Evolutionary conservation across 495 filamentous ascomycete genomes (phyloP), one percentile per base, ranked within the genome.

Genomic region (Letharia columbiana): DNA sequence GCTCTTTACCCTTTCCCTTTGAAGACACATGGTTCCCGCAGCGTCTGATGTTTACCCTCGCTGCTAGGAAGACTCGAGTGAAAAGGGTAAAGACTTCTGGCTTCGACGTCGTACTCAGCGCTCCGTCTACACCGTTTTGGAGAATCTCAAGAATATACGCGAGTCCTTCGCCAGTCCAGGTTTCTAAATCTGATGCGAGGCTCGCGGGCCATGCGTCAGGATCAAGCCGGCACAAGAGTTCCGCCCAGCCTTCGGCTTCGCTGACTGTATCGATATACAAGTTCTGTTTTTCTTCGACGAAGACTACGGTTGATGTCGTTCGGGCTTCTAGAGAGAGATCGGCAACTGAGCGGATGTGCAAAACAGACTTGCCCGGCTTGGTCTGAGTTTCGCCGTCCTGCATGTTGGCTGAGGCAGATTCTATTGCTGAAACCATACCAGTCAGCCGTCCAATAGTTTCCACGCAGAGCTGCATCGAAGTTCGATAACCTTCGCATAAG

Each of bases 281-380:
- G 66, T 98, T 98, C 68, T 93, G 91, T 70, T 94, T 91, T 76
- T 98, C 94, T 69, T 89, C 81, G 18, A 84, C 86, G 71, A 98
- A 98, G 0, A 98, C 77, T 3, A 88, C 81, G 40, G 83, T 86
- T 70, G 90, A 86, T 59, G 87, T 85, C 60, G 82, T 80, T 52
- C 82, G 71, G 33, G 83, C 81, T 33, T 80, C 70, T 0, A 71
- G 67, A 18, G 92, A 72, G 23, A 79, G 75, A 0, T 73, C 69
- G 5, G 75, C 74, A 0, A 89, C 81, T 0, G 82, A 67, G 18
- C 68, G 58, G 3, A 75, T 67, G 17, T 62, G 59, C 0, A 45
- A 63, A 18, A 45, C 47, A 18, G 61, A 49, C 42, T 59, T 63
- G n/a, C 69, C 71, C 11, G 69, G 72, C 52, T 75, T 73, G 65